phyloP scores from a whole-genome alignment of 768 basidiomycete species.

The Porpolomopsis calyptriformis region DNA sequence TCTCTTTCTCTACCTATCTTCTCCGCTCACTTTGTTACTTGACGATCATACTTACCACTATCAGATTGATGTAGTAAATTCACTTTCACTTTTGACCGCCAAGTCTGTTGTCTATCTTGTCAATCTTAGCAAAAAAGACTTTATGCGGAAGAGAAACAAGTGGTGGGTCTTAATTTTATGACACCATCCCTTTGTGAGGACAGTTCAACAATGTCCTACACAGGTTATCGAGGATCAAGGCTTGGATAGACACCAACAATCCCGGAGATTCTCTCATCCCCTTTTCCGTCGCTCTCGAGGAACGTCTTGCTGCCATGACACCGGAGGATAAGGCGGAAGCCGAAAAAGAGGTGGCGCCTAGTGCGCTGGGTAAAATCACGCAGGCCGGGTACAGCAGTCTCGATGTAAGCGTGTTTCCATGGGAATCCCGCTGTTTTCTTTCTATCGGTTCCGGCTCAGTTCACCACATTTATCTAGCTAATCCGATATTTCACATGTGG shows the following conservation, averaged over 20 bases:
- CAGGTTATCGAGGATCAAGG: slow-evolving; percentile 94
- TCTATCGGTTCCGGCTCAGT: neutral
- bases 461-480: slow-evolving; percentile 36
- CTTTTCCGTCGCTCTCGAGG: slow-evolving; percentile 92
- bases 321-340: slow-evolving; percentile 65
- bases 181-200: slow-evolving; percentile 16
- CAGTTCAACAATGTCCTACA: neutral
- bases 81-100: slow-evolving; percentile 83
- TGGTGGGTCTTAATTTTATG: slow-evolving; percentile 46
- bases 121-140: slow-evolving; percentile 92
- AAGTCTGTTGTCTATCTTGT: slow-evolving; percentile 98
- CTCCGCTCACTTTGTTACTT: neutral
- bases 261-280: slow-evolving; percentile 93
- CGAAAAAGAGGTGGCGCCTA: slow-evolving; percentile 54
- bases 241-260: slow-evolving; percentile 95
- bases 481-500: slow-evolving; percentile 98
- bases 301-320: slow-evolving; percentile 59
- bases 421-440: neutral
- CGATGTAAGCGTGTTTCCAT: slow-evolving; percentile 47
- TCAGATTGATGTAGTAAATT: slow-evolving; percentile 85
- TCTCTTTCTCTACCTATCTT: slow-evolving; percentile 4
- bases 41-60: neutral
- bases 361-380: slow-evolving; percentile 86
- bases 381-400: slow-evolving; percentile 85
- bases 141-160: slow-evolving; percentile 96